These are phyloP conservation scores for Albatrellus ellisii DNA, from an alignment of 768 basidiomycete species.

Conservation along the genomic window DNA sequence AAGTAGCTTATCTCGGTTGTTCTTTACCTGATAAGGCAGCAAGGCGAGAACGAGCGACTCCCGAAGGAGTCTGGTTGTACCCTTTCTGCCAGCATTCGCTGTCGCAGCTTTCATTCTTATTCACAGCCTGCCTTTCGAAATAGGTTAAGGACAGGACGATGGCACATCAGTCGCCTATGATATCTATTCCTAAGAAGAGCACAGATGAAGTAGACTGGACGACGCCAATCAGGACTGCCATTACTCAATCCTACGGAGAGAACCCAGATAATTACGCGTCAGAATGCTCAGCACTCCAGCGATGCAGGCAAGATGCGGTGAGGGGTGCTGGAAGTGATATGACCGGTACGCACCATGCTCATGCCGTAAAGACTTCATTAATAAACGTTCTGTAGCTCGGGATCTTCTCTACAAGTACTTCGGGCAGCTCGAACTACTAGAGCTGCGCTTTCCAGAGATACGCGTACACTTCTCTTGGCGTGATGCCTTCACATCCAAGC, in stretches of 20 bases:
- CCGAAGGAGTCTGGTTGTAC: too few relatives aligned
- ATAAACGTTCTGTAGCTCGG: conserved; percentile 36
- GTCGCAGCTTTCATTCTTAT: too few relatives aligned
- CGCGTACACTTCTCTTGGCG: conserved; percentile 94
- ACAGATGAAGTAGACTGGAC: conserved; percentile 98
- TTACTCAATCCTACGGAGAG: conserved; percentile 89
- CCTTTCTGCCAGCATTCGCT: too few relatives aligned
- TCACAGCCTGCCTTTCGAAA: too few relatives aligned
- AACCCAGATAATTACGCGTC: conserved; percentile 77
- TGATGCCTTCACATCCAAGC: conserved; percentile 92
- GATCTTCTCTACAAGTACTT: conserved; percentile 99
- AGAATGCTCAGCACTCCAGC: conserved; percentile 75
- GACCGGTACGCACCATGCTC: conserved; percentile 46
- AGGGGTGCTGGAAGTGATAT: conserved; percentile 91
- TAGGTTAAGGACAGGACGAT: too few relatives aligned
- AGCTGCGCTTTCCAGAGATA: conserved; percentile 93
- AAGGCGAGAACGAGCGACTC: too few relatives aligned
- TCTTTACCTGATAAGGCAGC: too few relatives aligned
- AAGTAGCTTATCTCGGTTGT: too few relatives aligned
- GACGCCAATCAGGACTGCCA: conserved; percentile 68
- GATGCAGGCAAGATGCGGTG: conserved; percentile 93
- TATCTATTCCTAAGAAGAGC: conserved; percentile 86
- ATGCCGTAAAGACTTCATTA: conserved; percentile 1
- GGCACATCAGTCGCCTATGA: conserved; percentile 78
- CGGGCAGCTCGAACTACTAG: conserved; percentile 94